Percentiles rank a stretch among this genome's conserved stretches.
Evolutionary conservation across 2,329 filamentous ascomycete species (phyloP).

Genomic region (Fusarium sp.): DNA sequence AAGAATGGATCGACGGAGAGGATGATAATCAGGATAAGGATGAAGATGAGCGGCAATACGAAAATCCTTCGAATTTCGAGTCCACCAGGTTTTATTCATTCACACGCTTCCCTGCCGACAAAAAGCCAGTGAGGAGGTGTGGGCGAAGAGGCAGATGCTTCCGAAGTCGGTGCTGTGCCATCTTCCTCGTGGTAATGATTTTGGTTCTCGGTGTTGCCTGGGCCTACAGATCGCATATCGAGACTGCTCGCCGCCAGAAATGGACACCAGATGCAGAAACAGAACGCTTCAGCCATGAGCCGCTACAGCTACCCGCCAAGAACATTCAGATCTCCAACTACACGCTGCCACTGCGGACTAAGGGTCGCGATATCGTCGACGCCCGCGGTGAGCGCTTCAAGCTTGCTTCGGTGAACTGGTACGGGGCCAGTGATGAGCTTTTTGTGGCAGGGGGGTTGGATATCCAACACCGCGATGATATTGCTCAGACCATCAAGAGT

Average conservation of each 20-base stretch:
- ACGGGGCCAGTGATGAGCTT: conserved; percentile 74
- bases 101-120: conserved; percentile 12
- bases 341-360: conserved; percentile 67
- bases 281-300: conserved; percentile 59
- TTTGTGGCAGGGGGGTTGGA: conserved; percentile 74
- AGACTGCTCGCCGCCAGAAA: conserved; percentile 55
- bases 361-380: conserved; percentile 71
- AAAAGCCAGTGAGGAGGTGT: conserved; percentile 11
- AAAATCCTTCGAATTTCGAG: background rate
- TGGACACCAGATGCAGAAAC: conserved; percentile 63
- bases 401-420: conserved; percentile 76
- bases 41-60: background rate
- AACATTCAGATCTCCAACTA: conserved; percentile 59
- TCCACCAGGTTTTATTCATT: conserved; percentile 2
- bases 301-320: conserved; percentile 57
- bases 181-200: conserved; percentile 51
- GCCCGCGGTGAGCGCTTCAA: conserved; percentile 66
- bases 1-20: conserved; percentile 31
- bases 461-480: conserved; percentile 68
- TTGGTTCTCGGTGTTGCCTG: conserved; percentile 44
- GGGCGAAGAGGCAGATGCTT: conserved; percentile 20
- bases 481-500: conserved; percentile 67
- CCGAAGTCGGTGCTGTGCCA: conserved; percentile 35
- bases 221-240: conserved; percentile 57
- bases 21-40: background rate